phyloP scores from a whole-genome alignment of 192 early-diverging fungal species.

The Allomyces macrogynus region DNA sequence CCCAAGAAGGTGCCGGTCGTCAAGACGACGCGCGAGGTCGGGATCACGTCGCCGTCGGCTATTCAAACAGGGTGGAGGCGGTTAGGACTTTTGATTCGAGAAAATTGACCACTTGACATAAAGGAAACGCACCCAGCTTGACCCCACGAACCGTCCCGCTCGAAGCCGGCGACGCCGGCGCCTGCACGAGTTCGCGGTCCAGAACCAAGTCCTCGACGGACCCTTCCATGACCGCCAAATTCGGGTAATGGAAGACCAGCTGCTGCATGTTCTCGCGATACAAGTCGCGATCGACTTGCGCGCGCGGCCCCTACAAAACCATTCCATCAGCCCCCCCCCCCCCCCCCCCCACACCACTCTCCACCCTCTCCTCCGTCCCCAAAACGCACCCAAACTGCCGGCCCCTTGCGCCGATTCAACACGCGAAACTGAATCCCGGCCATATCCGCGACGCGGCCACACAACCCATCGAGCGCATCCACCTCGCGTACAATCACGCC shows the following conservation, averaged over 20 bases:
- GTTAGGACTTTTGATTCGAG: neutral
- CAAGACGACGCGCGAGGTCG: conserved; percentile 47
- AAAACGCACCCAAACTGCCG: conserved; percentile 44
- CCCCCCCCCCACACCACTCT: neutral
- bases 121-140: conserved; percentile 25
- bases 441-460: conserved; percentile 51
- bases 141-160: conserved; percentile 21
- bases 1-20: conserved; percentile 65
- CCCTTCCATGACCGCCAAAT: conserved; percentile 41
- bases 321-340: neutral
- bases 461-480: conserved; percentile 68
- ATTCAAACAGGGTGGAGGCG: neutral
- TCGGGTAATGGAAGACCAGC: conserved; percentile 37
- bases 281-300: conserved; percentile 57
- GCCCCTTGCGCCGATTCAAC: conserved; percentile 58
- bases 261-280: conserved; percentile 57
- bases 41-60: conserved; percentile 42
- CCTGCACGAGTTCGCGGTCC: no score
- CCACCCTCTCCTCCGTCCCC: no score
- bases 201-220: conserved; percentile 54
- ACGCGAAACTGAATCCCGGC: conserved; percentile 66
- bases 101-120: neutral
- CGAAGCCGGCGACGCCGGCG: conserved; percentile 9
- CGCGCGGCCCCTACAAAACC: conserved; percentile 38
- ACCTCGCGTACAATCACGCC: conserved; percentile 60